Conservation (phyloP, 148 eudicot genomes). For the Rhododendron williamsianum region DNA sequence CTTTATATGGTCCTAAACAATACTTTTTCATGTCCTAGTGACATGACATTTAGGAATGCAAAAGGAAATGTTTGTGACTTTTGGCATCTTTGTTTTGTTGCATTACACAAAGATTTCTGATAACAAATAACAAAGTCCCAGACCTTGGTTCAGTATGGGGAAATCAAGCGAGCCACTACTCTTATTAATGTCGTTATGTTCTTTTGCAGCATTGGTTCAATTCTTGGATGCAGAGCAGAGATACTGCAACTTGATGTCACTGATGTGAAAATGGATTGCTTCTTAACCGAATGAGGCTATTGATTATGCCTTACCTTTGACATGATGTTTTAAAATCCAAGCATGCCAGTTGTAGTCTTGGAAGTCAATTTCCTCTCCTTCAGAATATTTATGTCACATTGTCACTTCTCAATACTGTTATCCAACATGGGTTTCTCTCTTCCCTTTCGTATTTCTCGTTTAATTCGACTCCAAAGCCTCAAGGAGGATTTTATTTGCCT, state of each 20-base stretch:
- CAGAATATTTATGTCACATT: not conserved
- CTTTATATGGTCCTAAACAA: not conserved
- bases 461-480: not conserved
- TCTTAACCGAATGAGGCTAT: conserved; percentile 19
- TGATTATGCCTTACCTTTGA: not conserved
- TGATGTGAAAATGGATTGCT: conserved; percentile 93
- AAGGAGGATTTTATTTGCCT: not conserved
- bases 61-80: not conserved
- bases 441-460: not conserved
- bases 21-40: not conserved
- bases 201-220: conserved; percentile 70
- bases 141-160: not conserved
- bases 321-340: not conserved
- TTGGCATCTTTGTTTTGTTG: not conserved
- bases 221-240: conserved; percentile 86
- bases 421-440: not conserved
- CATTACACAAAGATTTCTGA: not conserved
- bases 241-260: conserved; percentile 91
- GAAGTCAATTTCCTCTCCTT: not conserved
- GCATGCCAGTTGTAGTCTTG: not conserved
- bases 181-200: not conserved
- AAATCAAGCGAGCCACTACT: not conserved
- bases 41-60: not conserved
- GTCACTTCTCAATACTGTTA: not conserved
- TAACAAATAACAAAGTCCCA: too few species aligned